Base-by-base conservation (phyloP, 805 yeast species). In the Metschnikowia henanensis region DNA sequence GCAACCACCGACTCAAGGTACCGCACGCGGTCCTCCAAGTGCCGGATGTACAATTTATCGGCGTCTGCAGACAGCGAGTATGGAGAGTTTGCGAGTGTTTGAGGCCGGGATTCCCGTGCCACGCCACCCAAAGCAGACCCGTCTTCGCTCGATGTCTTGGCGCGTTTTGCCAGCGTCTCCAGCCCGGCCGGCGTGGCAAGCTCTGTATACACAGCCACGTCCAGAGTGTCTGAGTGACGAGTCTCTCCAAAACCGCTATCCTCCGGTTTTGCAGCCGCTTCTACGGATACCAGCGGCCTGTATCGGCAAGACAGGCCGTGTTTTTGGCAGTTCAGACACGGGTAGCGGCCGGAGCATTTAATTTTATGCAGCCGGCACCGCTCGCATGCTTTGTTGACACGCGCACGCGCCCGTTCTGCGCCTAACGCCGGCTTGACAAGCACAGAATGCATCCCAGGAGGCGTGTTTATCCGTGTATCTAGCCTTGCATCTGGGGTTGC, bases 361-460 rank as follows among this genome's bases (percentile, higher is more conserved):
- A 77, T 76, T 58, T 80, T 79, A 47, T 76, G 80, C 29, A 65
- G 61, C 43, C 80, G 65, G 57, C 85, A 80, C 18, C 80, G 63
- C 41, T 73, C 77, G 50, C 85, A 80, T 1, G 84, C 85, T 48
- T 68, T 73, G 41, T 67, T 62, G 8, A 77, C 83, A 35, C 81
- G 57, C 45, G 68, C 50, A 23, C 76, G 56, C 19, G 17, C 42
- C 25, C 35, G 37, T 8, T 39, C 44, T 4, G 31, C 17, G 12
- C 41, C 22, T 22, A 10, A 22, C 25, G 10, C 25, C 6, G 25
- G 25, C 25, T 22, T 22, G 10, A 7, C 25, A 7, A 22, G 9
- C 10, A 22, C 9, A 10, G 25, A 22, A 10, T 10, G 25, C 10
- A 10, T 6, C 9, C 25, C 25, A 6, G 25, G 25, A 10, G 10